Evolutionary conservation across 2,329 filamentous ascomycete species (phyloP).

Genomic region (Endoconidiophora polonica): DNA sequence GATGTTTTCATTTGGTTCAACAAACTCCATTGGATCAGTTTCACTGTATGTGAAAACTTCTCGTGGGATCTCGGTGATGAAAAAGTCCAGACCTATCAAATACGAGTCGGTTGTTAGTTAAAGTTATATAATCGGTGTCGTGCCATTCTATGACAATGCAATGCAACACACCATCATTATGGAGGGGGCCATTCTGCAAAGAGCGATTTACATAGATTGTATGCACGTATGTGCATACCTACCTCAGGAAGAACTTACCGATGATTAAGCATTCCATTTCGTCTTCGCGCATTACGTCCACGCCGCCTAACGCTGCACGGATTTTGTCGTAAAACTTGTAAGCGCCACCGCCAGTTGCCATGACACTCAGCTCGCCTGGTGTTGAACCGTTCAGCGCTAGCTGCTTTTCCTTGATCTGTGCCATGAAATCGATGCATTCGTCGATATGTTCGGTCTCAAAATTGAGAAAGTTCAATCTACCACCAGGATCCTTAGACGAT

Average conservation of each 20-base stretch:
- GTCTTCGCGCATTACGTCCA: slow-evolving; percentile 81
- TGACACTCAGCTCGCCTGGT: slow-evolving; percentile 64
- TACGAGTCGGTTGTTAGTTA: slow-evolving; percentile 12
- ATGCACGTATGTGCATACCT: not conserved
- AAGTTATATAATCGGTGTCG: not conserved
- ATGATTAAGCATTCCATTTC: slow-evolving; percentile 99
- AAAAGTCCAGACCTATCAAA: slow-evolving; percentile 72
- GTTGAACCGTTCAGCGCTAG: slow-evolving; percentile 55
- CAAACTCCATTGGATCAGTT: slow-evolving; percentile 77
- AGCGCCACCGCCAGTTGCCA: slow-evolving; percentile 89
- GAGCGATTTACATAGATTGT: too few species aligned
- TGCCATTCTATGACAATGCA: not conserved
- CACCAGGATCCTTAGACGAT: slow-evolving; percentile 62
- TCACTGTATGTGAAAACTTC: slow-evolving; percentile 97
- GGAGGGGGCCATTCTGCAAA: too few species aligned
- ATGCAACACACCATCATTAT: slow-evolving; percentile 1
- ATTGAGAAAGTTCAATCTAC: slow-evolving; percentile 82
- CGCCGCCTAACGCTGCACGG: slow-evolving; percentile 54
- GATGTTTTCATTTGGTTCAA: slow-evolving; percentile 57
- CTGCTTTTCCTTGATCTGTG: slow-evolving; percentile 68
- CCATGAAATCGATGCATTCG: slow-evolving; percentile 83
- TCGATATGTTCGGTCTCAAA: slow-evolving; percentile 95
- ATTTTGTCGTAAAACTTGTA: slow-evolving; percentile 96
- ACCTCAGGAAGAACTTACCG: slow-evolving; percentile 33
- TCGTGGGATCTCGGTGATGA: slow-evolving; percentile 91